Conservation (phyloP, 2,329 filamentous ascomycete species). For the Orbilia blumenaviensis region DNA sequence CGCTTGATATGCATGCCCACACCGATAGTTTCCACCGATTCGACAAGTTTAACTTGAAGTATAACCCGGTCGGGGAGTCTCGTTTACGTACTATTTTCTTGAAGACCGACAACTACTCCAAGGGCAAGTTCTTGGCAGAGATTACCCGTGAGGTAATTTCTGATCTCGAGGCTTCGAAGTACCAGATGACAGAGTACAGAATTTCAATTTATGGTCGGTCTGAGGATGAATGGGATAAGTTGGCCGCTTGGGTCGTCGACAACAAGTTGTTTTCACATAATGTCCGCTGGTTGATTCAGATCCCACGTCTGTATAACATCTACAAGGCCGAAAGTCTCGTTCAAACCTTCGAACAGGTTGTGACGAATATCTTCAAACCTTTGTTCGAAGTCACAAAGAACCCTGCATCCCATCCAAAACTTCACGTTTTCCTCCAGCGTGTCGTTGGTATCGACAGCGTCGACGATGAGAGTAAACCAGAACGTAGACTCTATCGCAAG, state of each 20-base stretch:
- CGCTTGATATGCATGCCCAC: slow-evolving; percentile 98
- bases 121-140: slow-evolving; percentile 93
- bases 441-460: slow-evolving; percentile 98
- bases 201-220: slow-evolving; percentile 96
- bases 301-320: slow-evolving; percentile 92
- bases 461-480: slow-evolving; percentile 96
- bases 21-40: slow-evolving; percentile 98
- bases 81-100: slow-evolving; percentile 96
- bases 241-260: slow-evolving; percentile 96
- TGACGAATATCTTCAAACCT: slow-evolving; percentile 90
- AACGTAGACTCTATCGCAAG: slow-evolving; percentile 92
- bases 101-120: slow-evolving; percentile 97
- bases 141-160: slow-evolving; percentile 98
- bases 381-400: slow-evolving; percentile 93
- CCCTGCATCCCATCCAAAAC: slow-evolving; percentile 84
- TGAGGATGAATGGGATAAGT: slow-evolving; percentile 95
- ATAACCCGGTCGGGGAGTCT: slow-evolving; percentile 96
- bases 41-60: slow-evolving; percentile 99
- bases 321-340: slow-evolving; percentile 90
- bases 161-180: slow-evolving; percentile 97
- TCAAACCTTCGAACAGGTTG: slow-evolving; percentile 87
- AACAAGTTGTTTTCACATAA: slow-evolving; percentile 99
- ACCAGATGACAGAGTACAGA: slow-evolving; percentile 99
- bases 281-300: slow-evolving; percentile 94
- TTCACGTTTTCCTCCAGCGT: slow-evolving; percentile 91